These are phyloP conservation scores for Venturia oleaginea DNA, from an alignment of 2,329 filamentous ascomycete genomes.

Conservation along the genomic window DNA sequence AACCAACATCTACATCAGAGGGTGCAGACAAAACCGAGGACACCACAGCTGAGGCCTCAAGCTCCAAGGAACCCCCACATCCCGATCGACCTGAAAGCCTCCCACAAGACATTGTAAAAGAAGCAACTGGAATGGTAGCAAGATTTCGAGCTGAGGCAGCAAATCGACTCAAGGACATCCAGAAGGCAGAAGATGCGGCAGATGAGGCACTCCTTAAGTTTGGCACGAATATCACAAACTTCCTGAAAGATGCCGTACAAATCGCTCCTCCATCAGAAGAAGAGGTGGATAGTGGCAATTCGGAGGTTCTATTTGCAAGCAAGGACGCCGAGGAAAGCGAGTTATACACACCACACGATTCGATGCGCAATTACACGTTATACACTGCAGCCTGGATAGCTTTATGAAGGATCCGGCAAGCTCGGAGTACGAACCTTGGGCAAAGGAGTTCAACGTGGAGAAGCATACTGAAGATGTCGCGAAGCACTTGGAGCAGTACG, in stretches of 20 bases:
- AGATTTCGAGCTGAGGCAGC: constrained; percentile 68
- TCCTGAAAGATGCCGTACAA: constrained; percentile 80
- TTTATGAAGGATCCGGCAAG: constrained; percentile 77
- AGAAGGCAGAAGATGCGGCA: constrained; percentile 87
- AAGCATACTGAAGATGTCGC: constrained; percentile 78
- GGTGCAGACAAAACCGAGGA: background rate
- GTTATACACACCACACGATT: constrained; percentile 92
- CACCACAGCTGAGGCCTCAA: background rate
- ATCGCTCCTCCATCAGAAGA: constrained; percentile 63
- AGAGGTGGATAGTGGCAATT: constrained; percentile 28
- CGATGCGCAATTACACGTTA: constrained; percentile 90
- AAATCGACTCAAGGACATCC: constrained; percentile 78
- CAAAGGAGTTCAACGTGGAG: constrained; percentile 66
- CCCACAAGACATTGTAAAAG: constrained; percentile 41
- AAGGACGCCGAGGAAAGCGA: constrained; percentile 79
- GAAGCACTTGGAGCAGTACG: constrained; percentile 73
- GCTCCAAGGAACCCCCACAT: constrained; percentile 16
- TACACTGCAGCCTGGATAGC: constrained; percentile 72
- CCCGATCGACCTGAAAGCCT: constrained; percentile 36
- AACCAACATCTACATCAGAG: background rate
- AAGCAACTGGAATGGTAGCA: constrained; percentile 60
- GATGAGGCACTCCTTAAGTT: constrained; percentile 92
- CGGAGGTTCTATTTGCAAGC: constrained; percentile 76
- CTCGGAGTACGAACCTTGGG: constrained; percentile 66
- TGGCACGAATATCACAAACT: constrained; percentile 80